A percentile compares a stretch with the other conserved stretches of the same genome.
Conservation (phyloP, 2,329 filamentous ascomycete species). For the Neurospora sp. region DNA sequence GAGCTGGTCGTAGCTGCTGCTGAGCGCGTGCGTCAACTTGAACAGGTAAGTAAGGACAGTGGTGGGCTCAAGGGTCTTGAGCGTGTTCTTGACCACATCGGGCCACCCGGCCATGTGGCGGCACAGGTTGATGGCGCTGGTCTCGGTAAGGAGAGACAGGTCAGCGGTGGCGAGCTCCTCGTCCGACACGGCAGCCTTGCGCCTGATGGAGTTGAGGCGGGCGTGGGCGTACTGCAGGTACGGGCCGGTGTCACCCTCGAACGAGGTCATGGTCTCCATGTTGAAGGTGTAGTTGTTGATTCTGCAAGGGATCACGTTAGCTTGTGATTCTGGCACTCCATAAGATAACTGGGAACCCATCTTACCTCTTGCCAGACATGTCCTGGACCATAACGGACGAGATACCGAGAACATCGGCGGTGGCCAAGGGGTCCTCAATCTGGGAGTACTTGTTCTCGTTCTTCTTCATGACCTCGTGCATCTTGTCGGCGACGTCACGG, state of each 20-base stretch:
- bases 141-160: slow-evolving; percentile 57
- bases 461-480: slow-evolving; percentile 95
- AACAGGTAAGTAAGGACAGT: slow-evolving; percentile 56
- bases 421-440: slow-evolving; percentile 70
- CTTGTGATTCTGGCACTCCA: background rate
- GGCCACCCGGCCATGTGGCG: slow-evolving; percentile 76
- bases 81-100: slow-evolving; percentile 72
- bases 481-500: slow-evolving; percentile 76
- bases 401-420: slow-evolving; percentile 84
- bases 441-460: slow-evolving; percentile 87
- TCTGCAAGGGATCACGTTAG: slow-evolving; percentile 23
- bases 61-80: slow-evolving; percentile 69
- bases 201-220: slow-evolving; percentile 56
- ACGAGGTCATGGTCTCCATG: slow-evolving; percentile 72
- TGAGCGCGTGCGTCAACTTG: slow-evolving; percentile 76
- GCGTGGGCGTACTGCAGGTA: slow-evolving; percentile 80
- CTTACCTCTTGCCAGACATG: slow-evolving; percentile 85
- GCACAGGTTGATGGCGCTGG: slow-evolving; percentile 63
- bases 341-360: background rate
- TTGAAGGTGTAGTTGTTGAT: slow-evolving; percentile 65
- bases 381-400: slow-evolving; percentile 97
- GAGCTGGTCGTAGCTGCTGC: slow-evolving; percentile 72
- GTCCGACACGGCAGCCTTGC: slow-evolving; percentile 41
- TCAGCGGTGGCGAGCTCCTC: slow-evolving; percentile 55
- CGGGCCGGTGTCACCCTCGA: slow-evolving; percentile 77